These are phyloP conservation scores for Rhizopus stolonifer DNA, from an alignment of 371 early-diverging fungal genomes.

Conservation along the genomic window DNA sequence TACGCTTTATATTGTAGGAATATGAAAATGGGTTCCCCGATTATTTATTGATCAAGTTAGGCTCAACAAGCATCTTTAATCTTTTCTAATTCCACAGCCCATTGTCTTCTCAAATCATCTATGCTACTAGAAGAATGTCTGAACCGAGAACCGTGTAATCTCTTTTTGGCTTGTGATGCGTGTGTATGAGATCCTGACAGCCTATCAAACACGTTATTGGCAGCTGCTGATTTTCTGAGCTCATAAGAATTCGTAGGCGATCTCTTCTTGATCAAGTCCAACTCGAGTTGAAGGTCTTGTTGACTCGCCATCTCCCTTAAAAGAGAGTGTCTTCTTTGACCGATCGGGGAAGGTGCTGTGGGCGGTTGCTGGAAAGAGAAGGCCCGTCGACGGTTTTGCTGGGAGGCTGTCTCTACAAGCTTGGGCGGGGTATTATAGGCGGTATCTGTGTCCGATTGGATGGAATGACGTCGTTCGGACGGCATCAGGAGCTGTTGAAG, in stretches of 20 bases:
- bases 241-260: slow-evolving; percentile 21
- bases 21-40: too few species aligned
- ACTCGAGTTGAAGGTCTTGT: slow-evolving; percentile 4
- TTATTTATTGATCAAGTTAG: neutral
- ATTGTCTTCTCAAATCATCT: slow-evolving; percentile 30
- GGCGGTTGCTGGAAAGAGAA: slow-evolving; percentile 40
- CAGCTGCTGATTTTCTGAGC: slow-evolving; percentile 16
- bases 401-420: slow-evolving; percentile 3
- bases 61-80: neutral
- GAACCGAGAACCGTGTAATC: neutral
- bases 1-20: too few species aligned
- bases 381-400: slow-evolving; percentile 34
- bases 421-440: slow-evolving; percentile 6
- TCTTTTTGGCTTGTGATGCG: slow-evolving; percentile 45
- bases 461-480: slow-evolving; percentile 27
- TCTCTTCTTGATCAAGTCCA: slow-evolving; percentile 4
- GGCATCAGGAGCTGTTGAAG: slow-evolving; percentile 32
- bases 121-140: slow-evolving; percentile 30
- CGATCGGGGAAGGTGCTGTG: slow-evolving; percentile 19
- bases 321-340: slow-evolving; percentile 17
- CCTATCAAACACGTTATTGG: slow-evolving; percentile 40
- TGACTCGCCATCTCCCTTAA: slow-evolving; percentile 13
- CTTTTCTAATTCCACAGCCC: slow-evolving; percentile 18
- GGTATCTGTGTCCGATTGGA: slow-evolving; percentile 31
- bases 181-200: slow-evolving; percentile 42